A percentile compares a stretch with the other conserved stretches of the same genome.
Evolutionary conservation across 139 green algal genomes (phyloP).

Genomic region (Edaphochlamys debaryana): DNA sequence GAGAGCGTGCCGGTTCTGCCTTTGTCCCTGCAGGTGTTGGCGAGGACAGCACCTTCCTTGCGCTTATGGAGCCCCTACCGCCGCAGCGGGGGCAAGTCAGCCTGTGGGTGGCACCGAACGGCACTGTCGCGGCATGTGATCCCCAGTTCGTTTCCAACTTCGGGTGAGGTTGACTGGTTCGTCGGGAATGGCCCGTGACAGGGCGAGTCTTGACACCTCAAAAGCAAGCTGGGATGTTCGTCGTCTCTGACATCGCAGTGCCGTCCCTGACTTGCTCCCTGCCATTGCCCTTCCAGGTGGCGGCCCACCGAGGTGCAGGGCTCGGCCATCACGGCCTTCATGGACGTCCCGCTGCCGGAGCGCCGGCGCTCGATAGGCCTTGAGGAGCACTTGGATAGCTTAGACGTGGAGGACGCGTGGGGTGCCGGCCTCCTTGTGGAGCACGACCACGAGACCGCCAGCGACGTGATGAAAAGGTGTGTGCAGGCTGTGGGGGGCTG

Average conservation of each 20-base stretch:
- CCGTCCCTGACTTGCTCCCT: no score
- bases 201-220: no score
- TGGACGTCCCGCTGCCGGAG: not conserved
- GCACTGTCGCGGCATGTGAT: conserved; percentile 4
- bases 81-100: not conserved
- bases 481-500: no score
- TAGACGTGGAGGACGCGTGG: no score
- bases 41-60: conserved; percentile 22
- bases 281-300: conserved; percentile 12
- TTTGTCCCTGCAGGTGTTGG: not conserved
- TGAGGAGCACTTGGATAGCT: no score
- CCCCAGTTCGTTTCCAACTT: conserved; percentile 17
- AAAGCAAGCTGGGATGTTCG: no score
- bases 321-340: not conserved
- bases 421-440: no score
- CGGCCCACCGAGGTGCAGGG: conserved; percentile 17
- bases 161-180: no score
- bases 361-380: no score
- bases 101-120: conserved; percentile 22
- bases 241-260: no score
- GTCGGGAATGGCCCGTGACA: no score
- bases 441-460: conserved; percentile 19
- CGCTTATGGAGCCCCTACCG: conserved; percentile 1
- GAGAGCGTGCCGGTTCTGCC: no score
- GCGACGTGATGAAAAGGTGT: conserved; percentile 2